Evolutionary conservation across 192 early-diverging fungal genomes (phyloP).

Genomic region (Coemansia sp.): DNA sequence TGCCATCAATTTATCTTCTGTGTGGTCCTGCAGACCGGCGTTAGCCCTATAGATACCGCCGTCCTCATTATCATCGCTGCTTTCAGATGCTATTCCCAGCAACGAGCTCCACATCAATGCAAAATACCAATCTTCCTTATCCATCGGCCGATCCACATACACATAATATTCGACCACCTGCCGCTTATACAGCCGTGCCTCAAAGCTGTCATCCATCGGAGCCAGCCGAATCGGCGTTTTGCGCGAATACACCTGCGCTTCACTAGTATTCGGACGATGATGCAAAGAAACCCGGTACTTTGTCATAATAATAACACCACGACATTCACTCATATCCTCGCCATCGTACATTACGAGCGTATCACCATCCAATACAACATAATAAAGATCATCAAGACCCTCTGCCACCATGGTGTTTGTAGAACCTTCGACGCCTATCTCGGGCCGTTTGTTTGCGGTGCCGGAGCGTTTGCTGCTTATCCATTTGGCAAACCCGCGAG

Average conservation of each 20-base stretch:
- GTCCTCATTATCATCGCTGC: constrained; percentile 23
- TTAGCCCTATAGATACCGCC: background rate
- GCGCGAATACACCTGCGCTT: constrained; percentile 66
- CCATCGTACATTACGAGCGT: constrained; percentile 83
- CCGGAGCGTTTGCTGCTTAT: constrained; percentile 28
- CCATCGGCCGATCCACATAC: constrained; percentile 59
- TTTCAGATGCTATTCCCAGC: constrained; percentile 22
- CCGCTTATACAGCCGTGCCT: constrained; percentile 17
- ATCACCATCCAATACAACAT: constrained; percentile 73
- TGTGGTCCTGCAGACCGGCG: background rate
- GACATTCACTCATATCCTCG: constrained; percentile 73
- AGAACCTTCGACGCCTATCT: constrained; percentile 17
- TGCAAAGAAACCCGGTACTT: constrained; percentile 66
- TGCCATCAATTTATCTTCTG: background rate
- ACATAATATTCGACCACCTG: constrained; percentile 58
- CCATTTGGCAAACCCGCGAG: constrained; percentile 48
- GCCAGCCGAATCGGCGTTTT: constrained; percentile 56
- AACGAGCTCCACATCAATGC: constrained; percentile 71
- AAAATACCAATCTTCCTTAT: constrained; percentile 92
- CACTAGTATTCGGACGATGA: constrained; percentile 50
- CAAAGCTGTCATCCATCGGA: constrained; percentile 21
- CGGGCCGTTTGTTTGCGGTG: constrained; percentile 26
- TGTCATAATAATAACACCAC: constrained; percentile 72
- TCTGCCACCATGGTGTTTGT: constrained; percentile 14
- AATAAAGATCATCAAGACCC: constrained; percentile 57